A percentile compares a stretch with the other conserved stretches of the same genome.
Evolutionary conservation across 805 yeast species (phyloP).

Genomic region (Ogataea saltuana): DNA sequence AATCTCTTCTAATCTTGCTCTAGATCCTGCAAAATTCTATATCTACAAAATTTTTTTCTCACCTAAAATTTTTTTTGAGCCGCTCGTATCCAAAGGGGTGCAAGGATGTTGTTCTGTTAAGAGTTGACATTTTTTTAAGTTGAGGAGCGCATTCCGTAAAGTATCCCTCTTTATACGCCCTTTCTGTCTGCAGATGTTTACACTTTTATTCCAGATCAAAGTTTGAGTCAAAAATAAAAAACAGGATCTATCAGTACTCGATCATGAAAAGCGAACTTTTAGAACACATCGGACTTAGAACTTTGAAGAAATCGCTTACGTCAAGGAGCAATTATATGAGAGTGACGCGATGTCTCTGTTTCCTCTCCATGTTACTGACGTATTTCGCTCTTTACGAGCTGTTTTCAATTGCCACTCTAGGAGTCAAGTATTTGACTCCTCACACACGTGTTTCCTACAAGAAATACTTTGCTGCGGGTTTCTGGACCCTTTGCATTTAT

Average conservation of each 20-base stretch:
- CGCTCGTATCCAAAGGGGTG: not conserved
- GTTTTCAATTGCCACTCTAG: conserved; percentile 18
- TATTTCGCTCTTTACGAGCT: conserved; percentile 22
- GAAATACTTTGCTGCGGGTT: conserved; percentile 31
- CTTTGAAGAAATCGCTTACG: conserved; percentile 14
- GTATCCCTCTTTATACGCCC: conserved; percentile 14
- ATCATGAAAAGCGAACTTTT: conserved; percentile 26
- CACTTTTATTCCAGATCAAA: not conserved
- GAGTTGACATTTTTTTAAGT: too few relatives aligned
- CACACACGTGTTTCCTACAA: conserved; percentile 24
- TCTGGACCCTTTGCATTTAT: conserved; percentile 36
- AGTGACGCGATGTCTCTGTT: conserved; percentile 24
- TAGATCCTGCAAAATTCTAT: conserved; percentile 1
- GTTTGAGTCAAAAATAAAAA: too few relatives aligned
- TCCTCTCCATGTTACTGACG: conserved; percentile 20
- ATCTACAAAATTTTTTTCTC: not conserved
- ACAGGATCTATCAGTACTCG: too few relatives aligned
- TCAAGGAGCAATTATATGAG: conserved; percentile 13
- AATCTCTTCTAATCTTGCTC: too few relatives aligned
- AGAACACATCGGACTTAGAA: conserved; percentile 24
- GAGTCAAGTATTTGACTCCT: conserved; percentile 26
- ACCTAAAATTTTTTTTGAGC: conserved; percentile 7
- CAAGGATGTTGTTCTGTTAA: too few relatives aligned
- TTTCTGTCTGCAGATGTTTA: conserved; percentile 3
- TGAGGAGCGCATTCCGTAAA: too few relatives aligned